Evolutionary conservation across 176 grass and related monocot genomes (phyloP), one percentile per base, ranked within the genome.

Genomic region (Ananas comosus): DNA sequence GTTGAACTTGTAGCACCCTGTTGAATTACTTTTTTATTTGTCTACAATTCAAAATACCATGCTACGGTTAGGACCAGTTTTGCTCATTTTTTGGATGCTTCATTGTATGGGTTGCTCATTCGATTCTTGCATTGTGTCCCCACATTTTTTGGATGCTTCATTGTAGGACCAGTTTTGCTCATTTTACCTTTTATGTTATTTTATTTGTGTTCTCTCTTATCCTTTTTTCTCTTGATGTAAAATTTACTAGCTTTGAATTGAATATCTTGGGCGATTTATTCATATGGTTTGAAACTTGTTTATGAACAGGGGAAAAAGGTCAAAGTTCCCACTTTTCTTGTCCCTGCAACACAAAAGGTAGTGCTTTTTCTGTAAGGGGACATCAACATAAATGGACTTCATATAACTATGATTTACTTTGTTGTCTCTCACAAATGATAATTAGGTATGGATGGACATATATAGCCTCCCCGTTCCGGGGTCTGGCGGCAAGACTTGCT

Each of bases 271-370:
- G 0, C 13, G 10, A 21, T 24, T n/a, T 53, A 53, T 21, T 69
- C 2, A 33, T 53, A 12, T 79, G 49, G 48, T 50, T 67, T n/a
- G 27, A 54, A 65, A 51, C 13, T 70, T 28, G 69, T 80, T 72
- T 51, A 48, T 81, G 69, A 79, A 47, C 81, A 96, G 93, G 94
- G 86, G 1, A 78, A 84, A 65, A 90, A 90, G 86, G 94, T 90
- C 63, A 97, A 88, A 74, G 94, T 97, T 70, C 86, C 94, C 22
- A 92, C 89, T 70, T 97, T 97, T 82, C 94, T 92, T 25, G 94
- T 92, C 23, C 94, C 94, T 59, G 86, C 89, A n/a, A 97, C 94
- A 3, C 94, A 97, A 54, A 97, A 97, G 89, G 94, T 97, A 77
- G 74, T 63, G 67, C 18, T 47, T 29, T 75, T 6, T 16, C 12